A percentile compares a stretch with the other conserved stretches of the same genome.
These are phyloP conservation scores for Phytophthora pseudosyringae DNA, from an alignment of 352 stramenopile species.

Conservation along the genomic window DNA sequence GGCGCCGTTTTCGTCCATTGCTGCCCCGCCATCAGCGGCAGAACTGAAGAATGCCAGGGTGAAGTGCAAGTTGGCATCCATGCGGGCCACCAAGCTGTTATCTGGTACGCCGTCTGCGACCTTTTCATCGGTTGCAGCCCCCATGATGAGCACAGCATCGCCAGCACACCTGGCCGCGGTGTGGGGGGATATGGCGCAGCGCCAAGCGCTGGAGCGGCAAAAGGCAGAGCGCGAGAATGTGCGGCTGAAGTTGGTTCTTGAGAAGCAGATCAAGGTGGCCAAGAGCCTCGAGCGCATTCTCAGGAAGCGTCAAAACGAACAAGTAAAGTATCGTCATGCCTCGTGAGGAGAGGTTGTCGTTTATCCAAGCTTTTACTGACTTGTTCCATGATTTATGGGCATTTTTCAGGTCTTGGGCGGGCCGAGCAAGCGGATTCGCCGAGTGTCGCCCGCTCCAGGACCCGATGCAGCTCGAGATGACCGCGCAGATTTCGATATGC, in stretches of 20 bases:
- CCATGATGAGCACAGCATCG: constrained; percentile 20
- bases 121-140: constrained; percentile 35
- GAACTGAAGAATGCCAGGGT: constrained; percentile 21
- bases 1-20: constrained; percentile 38
- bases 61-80: constrained; percentile 15
- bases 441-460: constrained; percentile 21
- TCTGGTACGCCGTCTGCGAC: constrained; percentile 23
- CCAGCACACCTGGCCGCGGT: constrained; percentile 34
- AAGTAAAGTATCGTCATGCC: constrained; percentile 36
- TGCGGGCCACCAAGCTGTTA: constrained; percentile 17
- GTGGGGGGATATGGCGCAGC: constrained; percentile 53
- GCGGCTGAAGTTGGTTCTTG: constrained; percentile 49
- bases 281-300: constrained; percentile 50
- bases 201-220: constrained; percentile 44
- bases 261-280: constrained; percentile 58
- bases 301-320: constrained; percentile 42
- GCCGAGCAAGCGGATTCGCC: constrained; percentile 34
- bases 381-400: constrained; percentile 35
- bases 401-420: constrained; percentile 34
- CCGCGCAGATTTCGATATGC: constrained; percentile 34
- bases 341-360: constrained; percentile 23
- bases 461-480: constrained; percentile 30
- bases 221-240: constrained; percentile 57
- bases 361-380: constrained; percentile 21
- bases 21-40: constrained; percentile 18